These are phyloP conservation scores for Colletotrichum tabaci DNA, from an alignment of 2,329 filamentous ascomycete species.

Conservation along the genomic window DNA sequence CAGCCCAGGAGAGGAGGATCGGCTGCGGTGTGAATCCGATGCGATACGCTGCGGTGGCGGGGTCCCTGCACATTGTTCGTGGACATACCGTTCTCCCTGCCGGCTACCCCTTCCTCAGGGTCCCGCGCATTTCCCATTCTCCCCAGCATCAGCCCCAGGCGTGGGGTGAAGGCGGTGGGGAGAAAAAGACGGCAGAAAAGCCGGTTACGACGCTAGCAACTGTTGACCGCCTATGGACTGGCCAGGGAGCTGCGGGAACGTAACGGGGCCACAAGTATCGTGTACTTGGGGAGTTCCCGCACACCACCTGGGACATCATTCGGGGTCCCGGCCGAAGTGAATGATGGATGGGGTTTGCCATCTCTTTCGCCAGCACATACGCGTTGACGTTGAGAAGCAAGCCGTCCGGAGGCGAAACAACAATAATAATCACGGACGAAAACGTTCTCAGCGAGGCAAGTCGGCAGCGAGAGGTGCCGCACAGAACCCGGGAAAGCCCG, in stretches of 20 bases:
- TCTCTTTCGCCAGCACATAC: background rate
- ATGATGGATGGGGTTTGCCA: background rate
- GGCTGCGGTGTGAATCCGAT: constrained; percentile 7
- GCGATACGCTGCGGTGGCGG: background rate
- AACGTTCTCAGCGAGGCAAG: background rate
- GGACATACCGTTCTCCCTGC: constrained; percentile 19
- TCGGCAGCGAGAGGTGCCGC: constrained; percentile 3
- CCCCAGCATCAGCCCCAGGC: constrained; percentile 41
- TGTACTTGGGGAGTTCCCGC: constrained; percentile 29
- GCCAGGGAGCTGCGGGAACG: constrained; percentile 36
- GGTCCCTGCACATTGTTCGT: constrained; percentile 28
- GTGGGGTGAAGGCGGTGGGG: constrained; percentile 41
- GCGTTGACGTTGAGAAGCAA: too few relatives aligned
- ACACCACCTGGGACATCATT: constrained; percentile 14
- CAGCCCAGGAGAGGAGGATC: background rate
- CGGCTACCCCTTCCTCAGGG: constrained; percentile 31
- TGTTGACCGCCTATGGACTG: constrained; percentile 30
- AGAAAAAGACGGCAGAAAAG: constrained; percentile 35
- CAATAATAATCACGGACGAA: too few relatives aligned
- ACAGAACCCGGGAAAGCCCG: constrained; percentile 21
- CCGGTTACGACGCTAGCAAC: constrained; percentile 18
- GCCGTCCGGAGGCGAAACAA: background rate
- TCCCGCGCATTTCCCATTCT: constrained; percentile 35
- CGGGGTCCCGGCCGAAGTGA: constrained; percentile 14
- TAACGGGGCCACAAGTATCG: constrained; percentile 17